Conservation (phyloP, 352 stramenopile genomes). For the Phytophthora megakarya region DNA sequence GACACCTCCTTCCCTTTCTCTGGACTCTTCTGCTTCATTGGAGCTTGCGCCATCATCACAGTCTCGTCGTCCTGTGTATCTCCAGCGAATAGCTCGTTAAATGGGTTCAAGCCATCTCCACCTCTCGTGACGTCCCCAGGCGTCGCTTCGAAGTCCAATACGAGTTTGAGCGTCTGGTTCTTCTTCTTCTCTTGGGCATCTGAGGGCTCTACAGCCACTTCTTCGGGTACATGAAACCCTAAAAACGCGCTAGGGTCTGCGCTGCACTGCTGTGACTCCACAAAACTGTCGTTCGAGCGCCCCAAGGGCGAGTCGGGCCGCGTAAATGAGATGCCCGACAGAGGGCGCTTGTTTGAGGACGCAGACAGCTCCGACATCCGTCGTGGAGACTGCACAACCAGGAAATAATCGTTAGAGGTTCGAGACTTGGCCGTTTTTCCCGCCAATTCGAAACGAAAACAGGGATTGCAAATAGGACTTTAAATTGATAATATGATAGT, state of each 20-base stretch:
- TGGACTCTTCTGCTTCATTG: neutral
- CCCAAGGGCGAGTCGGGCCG: slow-evolving; percentile 20
- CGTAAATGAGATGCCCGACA: slow-evolving; percentile 35
- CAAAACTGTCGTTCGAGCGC: slow-evolving; percentile 44
- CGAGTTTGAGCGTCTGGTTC: slow-evolving; percentile 29
- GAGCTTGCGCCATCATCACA: neutral
- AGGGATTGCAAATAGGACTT: too few species aligned
- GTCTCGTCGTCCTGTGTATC: slow-evolving; percentile 62
- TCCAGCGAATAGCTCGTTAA: slow-evolving; percentile 51
- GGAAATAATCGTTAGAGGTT: too few species aligned
- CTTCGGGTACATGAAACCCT: slow-evolving; percentile 36
- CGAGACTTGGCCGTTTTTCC: slow-evolving; percentile 6
- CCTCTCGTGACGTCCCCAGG: slow-evolving; percentile 3
- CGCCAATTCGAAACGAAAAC: neutral
- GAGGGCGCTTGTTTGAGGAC: slow-evolving; percentile 25
- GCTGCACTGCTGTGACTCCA: slow-evolving; percentile 60
- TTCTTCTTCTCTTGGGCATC: slow-evolving; percentile 5
- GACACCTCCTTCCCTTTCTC: neutral
- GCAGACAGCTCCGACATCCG: neutral
- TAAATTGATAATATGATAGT: too few species aligned
- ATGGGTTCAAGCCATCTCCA: slow-evolving; percentile 36
- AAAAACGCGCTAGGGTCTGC: slow-evolving; percentile 65
- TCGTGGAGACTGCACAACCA: slow-evolving; percentile 20
- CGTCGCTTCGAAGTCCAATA: slow-evolving; percentile 38
- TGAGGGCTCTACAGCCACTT: neutral